Conservation (phyloP, 306 rosid species). For the Lagenaria siceraria region DNA sequence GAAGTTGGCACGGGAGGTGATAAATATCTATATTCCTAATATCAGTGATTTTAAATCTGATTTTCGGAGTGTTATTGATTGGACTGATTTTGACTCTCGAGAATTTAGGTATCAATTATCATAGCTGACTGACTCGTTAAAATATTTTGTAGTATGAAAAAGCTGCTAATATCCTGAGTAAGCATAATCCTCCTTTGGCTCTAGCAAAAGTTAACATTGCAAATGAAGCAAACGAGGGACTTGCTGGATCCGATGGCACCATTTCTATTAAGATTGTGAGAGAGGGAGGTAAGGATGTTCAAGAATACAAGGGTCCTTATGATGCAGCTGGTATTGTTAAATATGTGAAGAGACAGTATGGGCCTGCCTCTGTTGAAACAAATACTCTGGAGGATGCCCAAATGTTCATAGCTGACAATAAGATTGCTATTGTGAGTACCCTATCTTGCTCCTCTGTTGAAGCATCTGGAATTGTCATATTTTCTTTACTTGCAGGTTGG, state of each 20-base stretch:
- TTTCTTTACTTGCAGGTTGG: slow-evolving; percentile 43
- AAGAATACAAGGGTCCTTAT: slow-evolving; percentile 88
- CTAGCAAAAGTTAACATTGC: slow-evolving; percentile 80
- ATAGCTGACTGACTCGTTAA: neutral
- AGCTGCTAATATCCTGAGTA: slow-evolving; percentile 73
- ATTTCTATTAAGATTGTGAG: slow-evolving; percentile 81
- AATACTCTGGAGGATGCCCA: slow-evolving; percentile 56
- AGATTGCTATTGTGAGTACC: slow-evolving; percentile 56
- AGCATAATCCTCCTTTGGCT: slow-evolving; percentile 48
- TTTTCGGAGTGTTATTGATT: neutral
- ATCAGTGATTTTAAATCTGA: neutral
- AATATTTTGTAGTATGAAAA: slow-evolving; percentile 51
- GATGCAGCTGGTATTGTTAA: slow-evolving; percentile 79
- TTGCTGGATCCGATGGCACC: slow-evolving; percentile 46
- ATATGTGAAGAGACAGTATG: slow-evolving; percentile 72
- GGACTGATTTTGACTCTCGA: neutral
- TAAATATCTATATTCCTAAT: neutral
- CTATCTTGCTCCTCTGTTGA: neutral
- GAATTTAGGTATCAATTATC: neutral
- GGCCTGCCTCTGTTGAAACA: slow-evolving; percentile 69
- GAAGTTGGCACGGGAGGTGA: slow-evolving; percentile 90
- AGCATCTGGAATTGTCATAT: neutral
- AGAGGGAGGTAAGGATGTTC: slow-evolving; percentile 60
- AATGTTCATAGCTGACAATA: slow-evolving; percentile 38
- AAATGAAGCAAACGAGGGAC: slow-evolving; percentile 48